Evolutionary conservation across 257 asterid species (phyloP).

Genomic region (Ballota nigra): DNA sequence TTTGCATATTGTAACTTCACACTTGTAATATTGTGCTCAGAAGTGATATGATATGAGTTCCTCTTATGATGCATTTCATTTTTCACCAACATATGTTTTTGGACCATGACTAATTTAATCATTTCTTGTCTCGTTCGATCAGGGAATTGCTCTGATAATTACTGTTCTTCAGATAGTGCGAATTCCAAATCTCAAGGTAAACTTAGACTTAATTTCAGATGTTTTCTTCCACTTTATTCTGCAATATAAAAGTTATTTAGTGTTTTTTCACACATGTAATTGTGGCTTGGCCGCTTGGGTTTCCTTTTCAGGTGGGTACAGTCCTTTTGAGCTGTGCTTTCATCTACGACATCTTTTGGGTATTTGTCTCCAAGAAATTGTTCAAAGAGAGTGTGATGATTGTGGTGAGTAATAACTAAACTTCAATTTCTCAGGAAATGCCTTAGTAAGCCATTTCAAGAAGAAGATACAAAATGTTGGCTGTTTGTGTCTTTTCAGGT

Average conservation of each 20-base stretch:
- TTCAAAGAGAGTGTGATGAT: slow-evolving; percentile 96
- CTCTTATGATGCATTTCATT: background rate
- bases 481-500: slow-evolving; percentile 45
- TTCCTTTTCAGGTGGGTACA: slow-evolving; percentile 67
- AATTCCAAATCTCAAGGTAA: slow-evolving; percentile 95
- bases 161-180: slow-evolving; percentile 92
- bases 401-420: slow-evolving; percentile 54
- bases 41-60: slow-evolving; percentile 4
- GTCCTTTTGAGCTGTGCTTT: slow-evolving; percentile 85
- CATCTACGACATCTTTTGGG: slow-evolving; percentile 95
- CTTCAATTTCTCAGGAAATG: slow-evolving; percentile 6
- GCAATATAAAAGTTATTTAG: background rate
- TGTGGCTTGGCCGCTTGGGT: background rate
- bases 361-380: slow-evolving; percentile 68
- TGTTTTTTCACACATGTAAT: background rate
- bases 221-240: background rate
- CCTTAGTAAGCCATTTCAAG: background rate
- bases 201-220: background rate
- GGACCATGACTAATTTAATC: slow-evolving; percentile 11
- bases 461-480: slow-evolving; percentile 10
- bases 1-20: background rate
- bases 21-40: background rate
- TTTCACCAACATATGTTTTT: slow-evolving; percentile 1
- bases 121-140: slow-evolving; percentile 26
- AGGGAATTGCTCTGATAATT: slow-evolving; percentile 85